Percentiles rank a stretch among this genome's conserved stretches.
These are phyloP conservation scores for Candida ovalis DNA, from an alignment of 805 yeast genomes.

Conservation along the genomic window DNA sequence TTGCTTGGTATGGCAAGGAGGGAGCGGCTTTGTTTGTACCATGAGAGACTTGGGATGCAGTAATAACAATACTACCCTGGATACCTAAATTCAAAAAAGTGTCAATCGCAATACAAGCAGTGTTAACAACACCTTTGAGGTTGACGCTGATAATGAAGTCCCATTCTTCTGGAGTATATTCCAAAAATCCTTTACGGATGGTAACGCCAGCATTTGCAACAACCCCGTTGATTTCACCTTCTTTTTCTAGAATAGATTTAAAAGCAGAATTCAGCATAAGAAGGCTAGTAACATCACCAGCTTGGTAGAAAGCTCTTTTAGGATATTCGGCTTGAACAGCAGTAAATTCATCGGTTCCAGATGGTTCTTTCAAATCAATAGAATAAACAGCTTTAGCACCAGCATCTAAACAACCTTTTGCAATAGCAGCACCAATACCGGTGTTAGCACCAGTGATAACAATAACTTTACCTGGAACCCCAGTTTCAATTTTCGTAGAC, in stretches of 20 bases:
- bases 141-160: constrained; percentile 9
- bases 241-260: constrained; percentile 1
- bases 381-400: constrained; percentile 12
- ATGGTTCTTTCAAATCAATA: constrained; percentile 9
- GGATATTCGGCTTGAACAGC: constrained; percentile 9
- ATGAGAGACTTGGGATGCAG: constrained; percentile 51
- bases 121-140: constrained; percentile 10
- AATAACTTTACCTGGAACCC: constrained; percentile 11
- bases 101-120: constrained; percentile 8
- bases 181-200: constrained; percentile 11
- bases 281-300: constrained; percentile 11
- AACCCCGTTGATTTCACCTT: constrained; percentile 8
- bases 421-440: constrained; percentile 14
- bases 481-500: constrained; percentile 7
- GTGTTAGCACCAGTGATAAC: constrained; percentile 13
- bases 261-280: constrained; percentile 8
- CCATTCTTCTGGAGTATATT: constrained; percentile 14
- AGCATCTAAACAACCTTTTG: constrained; percentile 10
- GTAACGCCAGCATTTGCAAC: constrained; percentile 14
- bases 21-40: constrained; percentile 48
- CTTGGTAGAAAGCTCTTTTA: constrained; percentile 5
- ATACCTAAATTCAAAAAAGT: constrained; percentile 4
- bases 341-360: constrained; percentile 9
- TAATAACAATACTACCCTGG: constrained; percentile 45
- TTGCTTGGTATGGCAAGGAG: constrained; percentile 45